phyloP scores from a whole-genome alignment of 331 rosid species.

The Dryas integrifolia region DNA sequence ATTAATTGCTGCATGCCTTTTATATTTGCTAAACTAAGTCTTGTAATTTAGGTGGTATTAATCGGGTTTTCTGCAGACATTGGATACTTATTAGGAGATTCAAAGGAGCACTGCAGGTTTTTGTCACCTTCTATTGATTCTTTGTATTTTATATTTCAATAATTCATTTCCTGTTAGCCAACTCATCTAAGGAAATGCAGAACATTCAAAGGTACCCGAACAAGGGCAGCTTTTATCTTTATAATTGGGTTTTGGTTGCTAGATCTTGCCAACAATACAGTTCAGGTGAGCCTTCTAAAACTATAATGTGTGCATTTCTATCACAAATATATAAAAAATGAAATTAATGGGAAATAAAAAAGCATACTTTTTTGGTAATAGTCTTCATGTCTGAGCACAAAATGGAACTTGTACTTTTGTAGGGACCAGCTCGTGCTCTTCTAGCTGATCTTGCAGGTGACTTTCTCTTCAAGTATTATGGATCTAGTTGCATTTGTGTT shows the following conservation, averaged over 20 bases:
- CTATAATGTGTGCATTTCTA: conserved; percentile 4
- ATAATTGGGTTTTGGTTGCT: conserved; percentile 97
- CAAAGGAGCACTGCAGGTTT: conserved; percentile 93
- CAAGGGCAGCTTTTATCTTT: conserved; percentile 83
- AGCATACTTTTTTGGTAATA: not conserved
- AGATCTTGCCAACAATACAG: conserved; percentile 99
- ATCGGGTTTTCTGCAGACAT: conserved; percentile 98
- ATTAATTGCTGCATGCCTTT: conserved; percentile 3
- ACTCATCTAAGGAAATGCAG: conserved; percentile 47
- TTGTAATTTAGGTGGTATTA: conserved; percentile 73
- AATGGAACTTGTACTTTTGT: conserved; percentile 13
- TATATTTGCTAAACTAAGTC: conserved; percentile 42
- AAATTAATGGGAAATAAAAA: not conserved
- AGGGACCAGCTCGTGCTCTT: conserved; percentile 99
- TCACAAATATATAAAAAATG: not conserved
- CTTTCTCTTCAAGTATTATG: conserved; percentile 20
- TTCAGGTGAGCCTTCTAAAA: conserved; percentile 60
- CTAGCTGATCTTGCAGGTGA: conserved; percentile 96
- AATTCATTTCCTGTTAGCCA: conserved; percentile 24
- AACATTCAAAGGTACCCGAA: conserved; percentile 81
- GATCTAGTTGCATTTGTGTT: not conserved
- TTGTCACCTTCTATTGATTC: conserved; percentile 30
- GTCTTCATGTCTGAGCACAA: conserved; percentile 10
- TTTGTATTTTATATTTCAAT: conserved; percentile 20
- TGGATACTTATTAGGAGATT: conserved; percentile 83